Evolutionary conservation across 2,329 filamentous ascomycete species (phyloP), one percentile per base, ranked within the genome.

Genomic region (Pestalotiopsis sp.): DNA sequence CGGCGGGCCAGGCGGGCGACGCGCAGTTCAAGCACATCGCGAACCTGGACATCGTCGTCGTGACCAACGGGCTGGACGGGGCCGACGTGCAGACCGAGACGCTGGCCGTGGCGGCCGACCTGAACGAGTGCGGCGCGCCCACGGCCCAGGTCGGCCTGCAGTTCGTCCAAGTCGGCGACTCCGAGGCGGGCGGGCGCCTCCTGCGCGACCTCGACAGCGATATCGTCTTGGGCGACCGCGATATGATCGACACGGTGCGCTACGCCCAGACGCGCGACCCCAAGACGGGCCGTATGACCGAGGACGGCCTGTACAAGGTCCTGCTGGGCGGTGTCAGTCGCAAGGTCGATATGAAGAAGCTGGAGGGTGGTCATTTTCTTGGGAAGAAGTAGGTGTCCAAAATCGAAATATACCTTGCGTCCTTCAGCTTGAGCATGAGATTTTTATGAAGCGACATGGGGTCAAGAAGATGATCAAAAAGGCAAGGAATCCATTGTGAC

Each of bases 151-250:
- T 98, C 7, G 95, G 95, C 41, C 89, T 98, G 68, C 95, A 98
- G 79, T 98, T 98, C 83, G 97, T 98, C 84, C 95, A 98, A 81
- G 92, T 98, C 60, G 95, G 95, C 68, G 86, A 88, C 64, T 93
- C 97, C 73, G 77, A 81, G 1, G 83, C 80, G 0, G 95, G 94
- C 0, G 84, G 85, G 1, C 80, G 84, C 72, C 89, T 91, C 67
- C 83, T 98, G 52, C 82, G 87, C 73, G 85, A 91, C 62, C 84
- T 98, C 6, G 95, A 98, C 76, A 93, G 98, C 78, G 87, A 87
- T 3, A 81, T 96, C 49, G 83, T 81, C 1, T 83, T 86, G 52
- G 75, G 87, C 17, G 82, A 84, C 36, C 84, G 95, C 23, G 95
- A 98, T 81, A 98, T 98, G 76, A 93, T 98, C 17, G 95, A 98